These are phyloP conservation scores for Ambispora gerdemannii DNA, from an alignment of 192 early-diverging fungal species.

Conservation along the genomic window DNA sequence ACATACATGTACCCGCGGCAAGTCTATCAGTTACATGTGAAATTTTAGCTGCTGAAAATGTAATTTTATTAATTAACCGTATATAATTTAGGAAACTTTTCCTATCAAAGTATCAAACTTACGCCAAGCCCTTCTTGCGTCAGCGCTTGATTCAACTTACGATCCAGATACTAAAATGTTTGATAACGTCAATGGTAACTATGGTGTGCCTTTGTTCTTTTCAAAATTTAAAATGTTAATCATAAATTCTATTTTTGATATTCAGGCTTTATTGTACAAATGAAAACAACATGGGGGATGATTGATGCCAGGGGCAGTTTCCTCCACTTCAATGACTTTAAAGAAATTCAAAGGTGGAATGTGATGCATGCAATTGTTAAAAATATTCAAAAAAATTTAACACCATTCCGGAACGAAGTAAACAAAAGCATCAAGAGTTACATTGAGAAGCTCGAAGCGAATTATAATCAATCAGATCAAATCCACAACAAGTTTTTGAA, in stretches of 20 bases:
- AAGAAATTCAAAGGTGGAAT: background rate
- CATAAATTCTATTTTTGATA: background rate
- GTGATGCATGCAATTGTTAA: constrained; percentile 1
- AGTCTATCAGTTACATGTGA: background rate
- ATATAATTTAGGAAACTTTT: constrained; percentile 9
- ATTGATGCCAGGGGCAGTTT: constrained; percentile 1
- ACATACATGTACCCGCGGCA: constrained; percentile 1
- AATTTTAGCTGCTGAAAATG: background rate
- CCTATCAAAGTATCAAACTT: background rate
- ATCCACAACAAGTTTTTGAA: background rate
- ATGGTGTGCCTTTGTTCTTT: background rate
- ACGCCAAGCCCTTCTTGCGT: background rate
- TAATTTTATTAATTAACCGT: background rate
- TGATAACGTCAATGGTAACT: background rate
- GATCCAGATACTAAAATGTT: background rate
- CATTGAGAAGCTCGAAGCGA: background rate
- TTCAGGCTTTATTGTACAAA: constrained; percentile 6
- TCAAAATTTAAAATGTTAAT: background rate
- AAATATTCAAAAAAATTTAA: background rate
- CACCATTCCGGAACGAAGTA: background rate
- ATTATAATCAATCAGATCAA: background rate
- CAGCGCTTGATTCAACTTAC: background rate
- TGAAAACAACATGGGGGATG: background rate
- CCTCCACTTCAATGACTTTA: constrained; percentile 8
- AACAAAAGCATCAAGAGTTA: background rate